Percentiles rank a stretch among this genome's conserved stretches.
These are phyloP conservation scores for Diaporthe australafricana DNA, from an alignment of 2,329 filamentous ascomycete genomes.

Conservation along the genomic window DNA sequence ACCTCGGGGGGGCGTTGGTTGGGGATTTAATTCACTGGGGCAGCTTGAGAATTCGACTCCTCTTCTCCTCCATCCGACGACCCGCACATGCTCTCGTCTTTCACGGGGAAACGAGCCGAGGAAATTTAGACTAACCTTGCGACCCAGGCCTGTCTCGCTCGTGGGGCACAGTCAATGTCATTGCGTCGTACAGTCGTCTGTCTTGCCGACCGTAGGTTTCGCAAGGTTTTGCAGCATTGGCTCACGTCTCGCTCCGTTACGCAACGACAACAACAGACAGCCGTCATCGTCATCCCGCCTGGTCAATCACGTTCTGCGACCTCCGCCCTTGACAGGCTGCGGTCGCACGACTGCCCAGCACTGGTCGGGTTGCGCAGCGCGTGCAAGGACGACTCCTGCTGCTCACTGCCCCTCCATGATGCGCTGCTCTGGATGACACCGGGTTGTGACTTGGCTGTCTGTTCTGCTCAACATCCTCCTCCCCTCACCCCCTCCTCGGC, in stretches of 20 bases:
- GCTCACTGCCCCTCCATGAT: neutral
- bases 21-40: too few relatives aligned
- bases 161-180: neutral
- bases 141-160: neutral
- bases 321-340: conserved; percentile 31
- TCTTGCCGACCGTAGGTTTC: neutral
- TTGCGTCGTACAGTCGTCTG: neutral
- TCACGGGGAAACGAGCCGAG: conserved; percentile 8
- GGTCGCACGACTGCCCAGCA: neutral
- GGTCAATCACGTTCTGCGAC: conserved; percentile 29
- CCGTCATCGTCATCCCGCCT: conserved; percentile 1
- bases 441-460: neutral
- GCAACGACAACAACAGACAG: conserved; percentile 2
- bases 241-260: conserved; percentile 4
- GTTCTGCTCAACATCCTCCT: neutral
- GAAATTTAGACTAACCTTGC: neutral
- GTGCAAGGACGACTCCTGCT: too few relatives aligned
- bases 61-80: neutral
- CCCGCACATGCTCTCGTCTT: neutral
- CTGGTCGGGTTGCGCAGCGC: neutral
- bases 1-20: too few relatives aligned
- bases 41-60: neutral
- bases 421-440: neutral
- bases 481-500: neutral
- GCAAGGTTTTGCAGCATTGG: neutral